Evolutionary conservation across 805 yeast species (phyloP).

Genomic region (Ogataea sp.): DNA sequence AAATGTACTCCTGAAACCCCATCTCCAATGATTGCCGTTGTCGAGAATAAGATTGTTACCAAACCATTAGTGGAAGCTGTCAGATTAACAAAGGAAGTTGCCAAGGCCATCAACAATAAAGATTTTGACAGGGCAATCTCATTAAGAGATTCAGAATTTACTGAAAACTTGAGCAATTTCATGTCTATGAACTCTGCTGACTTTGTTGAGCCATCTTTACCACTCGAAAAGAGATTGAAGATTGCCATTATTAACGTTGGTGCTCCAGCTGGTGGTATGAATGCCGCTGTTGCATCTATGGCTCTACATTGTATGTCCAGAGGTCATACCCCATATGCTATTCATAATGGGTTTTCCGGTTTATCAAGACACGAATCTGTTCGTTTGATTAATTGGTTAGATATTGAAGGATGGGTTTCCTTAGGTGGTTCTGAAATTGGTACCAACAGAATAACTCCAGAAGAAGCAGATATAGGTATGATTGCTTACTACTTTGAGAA

Average conservation of each 20-base stretch:
- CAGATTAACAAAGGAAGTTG: constrained; percentile 78
- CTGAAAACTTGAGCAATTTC: constrained; percentile 71
- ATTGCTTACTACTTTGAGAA: constrained; percentile 91
- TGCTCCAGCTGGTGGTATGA: constrained; percentile 97
- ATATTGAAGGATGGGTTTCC: constrained; percentile 82
- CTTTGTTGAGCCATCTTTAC: constrained; percentile 52
- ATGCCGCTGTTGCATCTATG: constrained; percentile 86
- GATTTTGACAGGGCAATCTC: constrained; percentile 84
- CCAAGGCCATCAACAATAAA: constrained; percentile 69
- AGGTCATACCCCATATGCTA: constrained; percentile 88
- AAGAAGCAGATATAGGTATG: constrained; percentile 72
- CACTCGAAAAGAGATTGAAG: constrained; percentile 53
- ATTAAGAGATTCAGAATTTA: constrained; percentile 81
- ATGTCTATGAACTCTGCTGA: constrained; percentile 60
- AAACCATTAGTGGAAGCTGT: constrained; percentile 89
- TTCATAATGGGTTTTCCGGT: constrained; percentile 91
- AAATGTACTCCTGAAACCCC: constrained; percentile 86
- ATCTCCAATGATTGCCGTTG: constrained; percentile 87
- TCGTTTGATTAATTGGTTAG: constrained; percentile 67
- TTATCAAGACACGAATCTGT: constrained; percentile 85
- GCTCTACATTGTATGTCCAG: constrained; percentile 79
- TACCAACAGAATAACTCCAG: constrained; percentile 84
- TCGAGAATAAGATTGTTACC: constrained; percentile 80
- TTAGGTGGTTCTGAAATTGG: constrained; percentile 96
- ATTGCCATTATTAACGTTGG: constrained; percentile 89